Conservation (phyloP, 73 alveolate genomes). For the Diophrys appendiculata region DNA sequence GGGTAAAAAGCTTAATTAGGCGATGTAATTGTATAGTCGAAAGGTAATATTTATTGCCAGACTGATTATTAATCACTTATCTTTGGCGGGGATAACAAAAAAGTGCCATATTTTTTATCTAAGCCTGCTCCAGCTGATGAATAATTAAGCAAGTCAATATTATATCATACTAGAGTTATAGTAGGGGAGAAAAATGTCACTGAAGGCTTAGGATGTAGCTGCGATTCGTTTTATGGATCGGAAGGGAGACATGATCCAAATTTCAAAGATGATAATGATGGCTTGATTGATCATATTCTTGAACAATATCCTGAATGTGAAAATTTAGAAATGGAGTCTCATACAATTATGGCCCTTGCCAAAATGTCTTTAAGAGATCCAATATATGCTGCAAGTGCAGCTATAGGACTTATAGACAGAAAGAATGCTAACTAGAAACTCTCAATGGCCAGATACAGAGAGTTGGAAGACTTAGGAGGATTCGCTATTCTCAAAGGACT, state of each 20-base stretch:
- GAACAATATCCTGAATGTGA: conserved; percentile 29
- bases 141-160: not conserved
- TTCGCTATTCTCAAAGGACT: conserved; percentile 25
- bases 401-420: conserved; percentile 49
- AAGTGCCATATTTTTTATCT: conserved; percentile 22
- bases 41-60: conserved; percentile 10
- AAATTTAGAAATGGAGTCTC: conserved; percentile 50
- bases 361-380: not conserved
- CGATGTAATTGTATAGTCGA: conserved; percentile 23
- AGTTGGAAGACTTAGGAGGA: conserved; percentile 34
- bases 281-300: conserved; percentile 12
- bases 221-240: conserved; percentile 54
- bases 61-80: conserved; percentile 8
- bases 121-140: conserved; percentile 26
- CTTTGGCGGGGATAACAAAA: not conserved
- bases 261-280: conserved; percentile 32
- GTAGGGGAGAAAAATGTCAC: conserved; percentile 33
- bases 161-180: not conserved
- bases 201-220: conserved; percentile 30
- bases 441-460: conserved; percentile 12
- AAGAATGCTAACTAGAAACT: conserved; percentile 1
- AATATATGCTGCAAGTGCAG: conserved; percentile 26
- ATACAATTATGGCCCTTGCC: conserved; percentile 26
- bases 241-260: conserved; percentile 47
- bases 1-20: conserved; percentile 8